Evolutionary conservation across 2,329 filamentous ascomycete genomes (phyloP), one percentile per base, ranked within the genome.

Genomic region (Aspergillus cejpii): DNA sequence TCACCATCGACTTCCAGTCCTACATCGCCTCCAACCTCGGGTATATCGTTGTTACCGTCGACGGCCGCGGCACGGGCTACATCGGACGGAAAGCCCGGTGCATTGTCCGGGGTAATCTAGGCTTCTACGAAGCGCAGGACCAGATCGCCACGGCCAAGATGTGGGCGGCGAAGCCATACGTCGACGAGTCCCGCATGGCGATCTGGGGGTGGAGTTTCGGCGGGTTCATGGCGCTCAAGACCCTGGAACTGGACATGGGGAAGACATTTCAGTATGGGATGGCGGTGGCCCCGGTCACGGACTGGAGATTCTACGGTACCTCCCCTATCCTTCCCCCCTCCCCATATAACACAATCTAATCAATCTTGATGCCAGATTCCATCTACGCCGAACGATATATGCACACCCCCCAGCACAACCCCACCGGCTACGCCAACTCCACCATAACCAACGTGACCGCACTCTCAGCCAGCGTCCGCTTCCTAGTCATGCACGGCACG

Each of bases 151-250:
- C 89, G 1, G 92, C 87, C 3, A 85, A 90, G 66, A 80, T 85
- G 53, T 97, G 88, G 83, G 84, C 85, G 0, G 72, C 74, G 28
- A 91, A 88, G 62, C 68, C 77, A 11, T 97, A 98, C 65, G 83
- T 96, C 11, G 94, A 98, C 63, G 74, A 78, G 20, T 75, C 80
- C 5, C 81, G 86, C 43, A 80, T 98, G 55, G 90, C 89, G 15
- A 94, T 98, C 61, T 98, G 92, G 92, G 92, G 92, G 38, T 98
- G 92, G 92, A 94, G 87, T 51, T 98, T 92, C 61, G 92, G 92
- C 46, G 92, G 92, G 8, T 98, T 94, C 74, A 86, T 87, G 74
- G 87, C 92, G 5, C 77, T 98, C 59, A 98, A 98, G 73, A 92
- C 88, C 1, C 81, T 98, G 10, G 92, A 98, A 73, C 78, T 81